A percentile compares a stretch with the other conserved stretches of the same genome.
These are phyloP conservation scores for Moelleriella libera DNA, from an alignment of 2,329 filamentous ascomycete genomes.

Conservation along the genomic window DNA sequence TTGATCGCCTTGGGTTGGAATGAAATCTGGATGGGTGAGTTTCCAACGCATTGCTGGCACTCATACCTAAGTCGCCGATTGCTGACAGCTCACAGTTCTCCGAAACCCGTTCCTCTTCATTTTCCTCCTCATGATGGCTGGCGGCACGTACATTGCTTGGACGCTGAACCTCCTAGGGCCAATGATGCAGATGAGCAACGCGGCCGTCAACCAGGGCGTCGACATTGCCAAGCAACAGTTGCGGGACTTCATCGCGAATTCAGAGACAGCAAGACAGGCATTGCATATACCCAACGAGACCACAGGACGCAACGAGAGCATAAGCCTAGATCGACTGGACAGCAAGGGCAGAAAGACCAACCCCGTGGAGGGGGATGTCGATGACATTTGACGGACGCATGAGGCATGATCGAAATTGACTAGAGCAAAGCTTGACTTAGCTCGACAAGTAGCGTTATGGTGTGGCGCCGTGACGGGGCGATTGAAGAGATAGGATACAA, in stretches of 20 bases:
- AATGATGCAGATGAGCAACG: constrained; percentile 89
- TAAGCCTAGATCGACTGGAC: constrained; percentile 47
- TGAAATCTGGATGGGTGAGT: constrained; percentile 82
- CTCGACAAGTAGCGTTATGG: no score
- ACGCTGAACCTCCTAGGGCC: constrained; percentile 91
- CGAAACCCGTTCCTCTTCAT: constrained; percentile 91
- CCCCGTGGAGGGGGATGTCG: constrained; percentile 36
- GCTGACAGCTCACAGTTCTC: constrained; percentile 45
- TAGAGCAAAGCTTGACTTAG: no score
- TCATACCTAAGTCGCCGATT: no score
- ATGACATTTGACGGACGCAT: constrained; percentile 34
- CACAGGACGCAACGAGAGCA: constrained; percentile 25
- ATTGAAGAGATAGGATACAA: no score
- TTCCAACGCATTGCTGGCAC: not conserved
- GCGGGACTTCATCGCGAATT: constrained; percentile 76
- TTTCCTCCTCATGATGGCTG: constrained; percentile 62
- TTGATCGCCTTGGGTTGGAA: constrained; percentile 95
- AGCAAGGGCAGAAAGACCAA: constrained; percentile 37
- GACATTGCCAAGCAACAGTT: constrained; percentile 88
- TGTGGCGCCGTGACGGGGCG: no score
- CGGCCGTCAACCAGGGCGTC: constrained; percentile 71
- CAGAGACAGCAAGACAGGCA: constrained; percentile 72
- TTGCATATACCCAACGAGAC: constrained; percentile 52
- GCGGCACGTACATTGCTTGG: constrained; percentile 79
- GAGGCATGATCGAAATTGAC: no score